Base-by-base conservation (phyloP, 257 asterid genomes). In the Solanum peruvianum region DNA sequence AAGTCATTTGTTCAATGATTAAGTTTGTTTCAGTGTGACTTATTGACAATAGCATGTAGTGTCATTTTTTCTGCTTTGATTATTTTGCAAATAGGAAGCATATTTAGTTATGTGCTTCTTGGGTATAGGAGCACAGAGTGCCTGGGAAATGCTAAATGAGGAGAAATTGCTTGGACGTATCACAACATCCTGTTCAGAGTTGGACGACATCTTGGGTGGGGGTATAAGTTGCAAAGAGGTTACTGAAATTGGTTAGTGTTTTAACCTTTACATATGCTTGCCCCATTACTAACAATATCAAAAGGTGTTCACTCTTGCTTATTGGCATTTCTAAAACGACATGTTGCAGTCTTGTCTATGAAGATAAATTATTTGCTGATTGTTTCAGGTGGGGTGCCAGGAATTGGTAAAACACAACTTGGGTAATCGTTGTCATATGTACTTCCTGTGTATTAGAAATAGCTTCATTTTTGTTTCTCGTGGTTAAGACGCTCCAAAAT, bases 401-500 rank as follows among this genome's bases (percentile, higher is more conserved):
- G 99, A 84, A 94, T 97, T 44, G 99, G 98, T 60, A 97, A 97
- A 93, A 97, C 99, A 35, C 99, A 97, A 90, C 90, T 97, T 45
- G 99, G 98, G 99, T 95, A 91, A 90, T 94, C 15, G 86, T 42
- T 84, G 42, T 29, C 66, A 47, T 73, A 25, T n/a, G 88, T 87
- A 6, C 75, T 88, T 84, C 87, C 70, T 67, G 60, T 62, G 35
- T 87, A 86, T 52, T 42, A 85, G 86, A 39, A 87, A 45, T 72
- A 25, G 60, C 81, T 84, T 37, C 37, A 15, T 73, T 86, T 42
- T 31, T 29, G 18, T 62, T 66, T 83, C 86, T 25, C 58, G 82
- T 45, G 77, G 64, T 66, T 88, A 35, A 82, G 29, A 42, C 67
- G 56, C 56, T 84, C 72, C 87, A 31, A 86, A 71, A 35, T 91